Percentiles rank a stretch among this genome's conserved stretches.
phyloP scores from a whole-genome alignment of 2,329 filamentous ascomycete species.

The Cladosporium oxysporum region DNA sequence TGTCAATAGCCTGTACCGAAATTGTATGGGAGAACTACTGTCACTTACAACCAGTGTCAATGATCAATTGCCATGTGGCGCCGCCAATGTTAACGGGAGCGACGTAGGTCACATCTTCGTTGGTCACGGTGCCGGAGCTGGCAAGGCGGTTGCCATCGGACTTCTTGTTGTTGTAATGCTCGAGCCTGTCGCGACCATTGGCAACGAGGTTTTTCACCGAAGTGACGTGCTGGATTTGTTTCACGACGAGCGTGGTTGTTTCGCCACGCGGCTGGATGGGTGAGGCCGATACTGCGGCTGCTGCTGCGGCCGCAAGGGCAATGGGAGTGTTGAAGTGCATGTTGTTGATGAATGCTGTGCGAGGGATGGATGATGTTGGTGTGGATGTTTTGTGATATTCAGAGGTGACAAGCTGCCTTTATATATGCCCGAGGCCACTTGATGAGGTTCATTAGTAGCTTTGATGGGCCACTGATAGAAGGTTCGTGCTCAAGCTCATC shows the following conservation, averaged over 20 bases:
- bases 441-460: neutral
- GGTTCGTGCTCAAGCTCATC: neutral
- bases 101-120: conserved; percentile 26
- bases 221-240: conserved; percentile 20
- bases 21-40: neutral
- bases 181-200: conserved; percentile 21
- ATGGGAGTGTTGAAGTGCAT: conserved; percentile 25
- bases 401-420: neutral
- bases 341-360: neutral
- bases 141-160: conserved; percentile 4
- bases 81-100: conserved; percentile 25
- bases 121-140: conserved; percentile 25
- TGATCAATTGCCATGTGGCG: conserved; percentile 24
- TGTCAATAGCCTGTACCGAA: conserved; percentile 11
- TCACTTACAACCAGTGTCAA: conserved; percentile 27
- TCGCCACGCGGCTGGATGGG: conserved; percentile 19
- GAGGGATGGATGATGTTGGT: neutral
- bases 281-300: conserved; percentile 21
- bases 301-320: conserved; percentile 21
- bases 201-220: conserved; percentile 24
- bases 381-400: neutral
- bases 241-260: conserved; percentile 19
- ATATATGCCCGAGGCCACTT: neutral
- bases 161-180: conserved; percentile 21
- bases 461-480: neutral